phyloP scores from a whole-genome alignment of 192 early-diverging fungal species.

The Bifiguratus adelaidae region DNA sequence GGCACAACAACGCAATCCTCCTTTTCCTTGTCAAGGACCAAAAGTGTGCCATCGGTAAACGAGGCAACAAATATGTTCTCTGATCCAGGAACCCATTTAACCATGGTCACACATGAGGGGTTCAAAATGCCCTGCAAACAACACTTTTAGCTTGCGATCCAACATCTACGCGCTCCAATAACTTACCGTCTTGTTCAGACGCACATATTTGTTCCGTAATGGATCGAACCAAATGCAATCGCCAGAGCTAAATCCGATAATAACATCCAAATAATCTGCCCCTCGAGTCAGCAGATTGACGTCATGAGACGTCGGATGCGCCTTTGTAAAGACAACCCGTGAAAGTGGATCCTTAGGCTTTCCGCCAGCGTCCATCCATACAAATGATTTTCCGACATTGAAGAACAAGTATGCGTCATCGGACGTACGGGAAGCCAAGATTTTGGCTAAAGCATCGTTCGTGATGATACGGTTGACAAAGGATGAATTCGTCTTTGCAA shows the following conservation, averaged over 20 bases:
- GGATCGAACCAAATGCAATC: constrained; percentile 81
- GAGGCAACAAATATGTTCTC: constrained; percentile 77
- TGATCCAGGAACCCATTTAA: constrained; percentile 86
- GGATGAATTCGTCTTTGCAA: constrained; percentile 63
- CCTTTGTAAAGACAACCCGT: constrained; percentile 60
- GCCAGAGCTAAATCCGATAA: constrained; percentile 78
- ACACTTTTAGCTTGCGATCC: background rate
- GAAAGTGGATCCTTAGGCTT: constrained; percentile 71
- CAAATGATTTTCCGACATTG: constrained; percentile 60
- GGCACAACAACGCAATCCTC: constrained; percentile 82
- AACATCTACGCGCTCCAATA: background rate
- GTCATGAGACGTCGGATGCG: constrained; percentile 76
- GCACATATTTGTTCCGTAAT: constrained; percentile 70
- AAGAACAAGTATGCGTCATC: constrained; percentile 64
- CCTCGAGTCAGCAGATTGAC: constrained; percentile 63
- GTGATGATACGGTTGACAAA: constrained; percentile 63
- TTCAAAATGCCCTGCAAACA: constrained; percentile 45
- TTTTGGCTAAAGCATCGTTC: constrained; percentile 56
- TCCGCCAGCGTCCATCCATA: constrained; percentile 56
- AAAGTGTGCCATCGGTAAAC: constrained; percentile 72
- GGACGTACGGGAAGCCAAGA: constrained; percentile 37
- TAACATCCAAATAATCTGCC: constrained; percentile 64
- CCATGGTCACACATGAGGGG: constrained; percentile 55
- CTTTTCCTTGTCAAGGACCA: constrained; percentile 78
- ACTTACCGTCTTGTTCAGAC: constrained; percentile 71